Percentiles rank a stretch among this genome's conserved stretches.
These are phyloP conservation scores for Candida sanyiensis DNA, from an alignment of 805 yeast genomes.

Conservation along the genomic window DNA sequence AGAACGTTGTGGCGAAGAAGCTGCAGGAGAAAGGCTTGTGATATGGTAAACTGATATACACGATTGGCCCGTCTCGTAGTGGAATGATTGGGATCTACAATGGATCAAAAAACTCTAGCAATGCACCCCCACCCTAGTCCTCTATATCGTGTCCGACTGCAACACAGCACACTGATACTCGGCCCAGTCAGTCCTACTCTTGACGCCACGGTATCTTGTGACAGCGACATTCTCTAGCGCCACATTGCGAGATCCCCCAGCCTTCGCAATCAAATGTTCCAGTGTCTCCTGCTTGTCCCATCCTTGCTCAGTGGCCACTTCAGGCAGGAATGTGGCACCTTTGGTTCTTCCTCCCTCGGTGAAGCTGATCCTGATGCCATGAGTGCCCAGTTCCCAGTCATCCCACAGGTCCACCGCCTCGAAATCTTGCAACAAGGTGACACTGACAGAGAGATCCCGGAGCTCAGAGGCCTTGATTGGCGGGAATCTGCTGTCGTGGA, in stretches of 20 bases:
- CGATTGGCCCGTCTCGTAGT: too few relatives aligned
- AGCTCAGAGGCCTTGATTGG: constrained; percentile 59
- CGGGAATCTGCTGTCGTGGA: constrained; percentile 71
- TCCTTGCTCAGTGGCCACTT: constrained; percentile 81
- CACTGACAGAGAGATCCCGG: constrained; percentile 37
- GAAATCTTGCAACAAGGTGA: constrained; percentile 61
- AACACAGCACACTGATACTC: too few relatives aligned
- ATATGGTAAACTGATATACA: too few relatives aligned
- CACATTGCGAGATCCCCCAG: constrained; percentile 41
- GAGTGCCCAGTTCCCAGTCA: constrained; percentile 51
- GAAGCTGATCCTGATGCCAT: constrained; percentile 69
- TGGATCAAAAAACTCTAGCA: too few relatives aligned
- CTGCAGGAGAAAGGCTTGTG: constrained; percentile 17
- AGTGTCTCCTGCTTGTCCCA: constrained; percentile 76
- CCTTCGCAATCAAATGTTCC: constrained; percentile 64
- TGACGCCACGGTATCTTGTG: constrained; percentile 51
- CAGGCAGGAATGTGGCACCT: constrained; percentile 85
- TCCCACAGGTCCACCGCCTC: constrained; percentile 66
- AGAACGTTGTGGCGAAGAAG: constrained; percentile 41
- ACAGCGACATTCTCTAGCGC: constrained; percentile 37
- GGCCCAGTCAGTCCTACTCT: constrained; percentile 35
- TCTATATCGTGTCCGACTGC: too few relatives aligned
- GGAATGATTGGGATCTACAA: too few relatives aligned
- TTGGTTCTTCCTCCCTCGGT: constrained; percentile 32
- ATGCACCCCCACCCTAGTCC: too few relatives aligned